Base-by-base conservation (phyloP, 148 eudicot species). In the Nyssa sinensis region DNA sequence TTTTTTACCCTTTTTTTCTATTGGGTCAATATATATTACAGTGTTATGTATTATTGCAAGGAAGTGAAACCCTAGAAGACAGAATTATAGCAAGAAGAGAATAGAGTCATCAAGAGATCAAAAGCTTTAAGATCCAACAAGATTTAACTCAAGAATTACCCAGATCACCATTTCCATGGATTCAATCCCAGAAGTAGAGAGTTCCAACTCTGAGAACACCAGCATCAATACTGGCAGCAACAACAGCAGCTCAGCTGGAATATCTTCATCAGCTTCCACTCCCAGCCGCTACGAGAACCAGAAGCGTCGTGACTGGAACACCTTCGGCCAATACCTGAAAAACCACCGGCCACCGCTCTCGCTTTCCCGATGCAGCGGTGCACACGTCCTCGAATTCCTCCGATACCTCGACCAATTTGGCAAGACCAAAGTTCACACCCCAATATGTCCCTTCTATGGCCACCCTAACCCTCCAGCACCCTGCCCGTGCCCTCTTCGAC, bases 381-480 rank as follows among this genome's bases (percentile, higher is more conserved):
- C 90, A 21, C 88, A 87, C 63, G 88, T 87, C 0, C 78, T 87
- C 0, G 90, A 87, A 60, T 87, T 87, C 78, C 85, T 87, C 35
- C 81, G 90, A 0, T 87, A 87, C 74, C 60, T 84, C 0, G 90
- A 87, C 76, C 88, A 87, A 37, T 87, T 87, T 34, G 90, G 90
- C 0, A 87, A 84, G 69, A 87, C 90, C 19, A 84, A 84, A n/a
- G 88, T 87, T n/a, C 90, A 87, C 75, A 71, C 76, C 1, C 88
- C 84, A 1, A 64, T 80, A 0, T 87, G 90, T 41, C 90, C 90
- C 3, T 87, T 82, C 57, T 87, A 76, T 77, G 90, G 90, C 23
- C 83, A 80, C 81, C 88, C 90, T 0, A 82, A 71, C 83, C 88
- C 90, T 21, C 90, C 90, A 1, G 84, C 74, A 0, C 88, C 90